Conservation (phyloP, 441 rosid genomes). For the Croton laevigatus region DNA sequence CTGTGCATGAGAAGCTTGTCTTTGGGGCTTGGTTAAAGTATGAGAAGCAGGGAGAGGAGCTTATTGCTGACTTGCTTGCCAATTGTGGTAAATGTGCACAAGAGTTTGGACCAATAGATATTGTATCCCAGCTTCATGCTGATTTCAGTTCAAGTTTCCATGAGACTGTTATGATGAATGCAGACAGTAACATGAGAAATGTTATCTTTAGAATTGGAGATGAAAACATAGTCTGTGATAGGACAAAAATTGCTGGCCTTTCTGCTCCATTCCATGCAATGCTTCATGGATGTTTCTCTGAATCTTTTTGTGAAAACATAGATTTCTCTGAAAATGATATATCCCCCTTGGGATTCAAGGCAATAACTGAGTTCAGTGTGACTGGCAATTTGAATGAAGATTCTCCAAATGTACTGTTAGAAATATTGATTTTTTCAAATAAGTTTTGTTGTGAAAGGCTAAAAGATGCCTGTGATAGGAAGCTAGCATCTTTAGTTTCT, state of each 20-base stretch:
- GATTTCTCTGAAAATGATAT: constrained; percentile 86
- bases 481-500: constrained; percentile 61
- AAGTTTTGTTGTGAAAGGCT: constrained; percentile 90
- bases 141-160: constrained; percentile 32
- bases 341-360: constrained; percentile 67
- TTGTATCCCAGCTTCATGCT: constrained; percentile 51
- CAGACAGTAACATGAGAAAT: constrained; percentile 32
- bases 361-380: constrained; percentile 63
- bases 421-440: constrained; percentile 76
- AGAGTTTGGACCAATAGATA: constrained; percentile 69
- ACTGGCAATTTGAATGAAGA: constrained; percentile 53
- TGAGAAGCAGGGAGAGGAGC: constrained; percentile 88
- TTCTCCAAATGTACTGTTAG: constrained; percentile 61
- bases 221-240: constrained; percentile 73
- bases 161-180: constrained; percentile 36
- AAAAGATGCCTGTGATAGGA: constrained; percentile 85
- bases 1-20: constrained; percentile 82
- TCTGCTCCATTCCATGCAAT: constrained; percentile 87
- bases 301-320: constrained; percentile 68
- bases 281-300: constrained; percentile 89
- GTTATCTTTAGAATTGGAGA: constrained; percentile 71
- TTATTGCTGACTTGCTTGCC: constrained; percentile 77
- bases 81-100: constrained; percentile 68
- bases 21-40: constrained; percentile 93
- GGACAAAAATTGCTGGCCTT: constrained; percentile 76